phyloP scores from a whole-genome alignment of 495 filamentous ascomycete species.

The Penicillium waksmanii region DNA sequence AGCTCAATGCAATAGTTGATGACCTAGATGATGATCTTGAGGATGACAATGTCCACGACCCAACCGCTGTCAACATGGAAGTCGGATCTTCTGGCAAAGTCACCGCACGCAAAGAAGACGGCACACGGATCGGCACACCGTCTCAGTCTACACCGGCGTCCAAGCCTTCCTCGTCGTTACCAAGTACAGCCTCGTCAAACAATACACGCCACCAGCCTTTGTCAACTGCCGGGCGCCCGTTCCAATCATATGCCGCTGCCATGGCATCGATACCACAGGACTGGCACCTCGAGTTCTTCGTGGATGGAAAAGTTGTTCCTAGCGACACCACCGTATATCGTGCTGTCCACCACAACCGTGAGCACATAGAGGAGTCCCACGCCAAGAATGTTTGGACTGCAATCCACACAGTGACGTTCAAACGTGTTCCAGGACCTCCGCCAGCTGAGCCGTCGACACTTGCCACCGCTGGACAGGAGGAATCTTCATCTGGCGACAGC shows the following conservation, averaged over 20 bases:
- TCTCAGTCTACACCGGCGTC: conserved; percentile 61
- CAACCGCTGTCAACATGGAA: conserved; percentile 90
- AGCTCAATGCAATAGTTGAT: conserved; percentile 84
- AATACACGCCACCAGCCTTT: conserved; percentile 42
- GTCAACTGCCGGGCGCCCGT: conserved; percentile 49
- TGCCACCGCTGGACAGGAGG: conserved; percentile 53
- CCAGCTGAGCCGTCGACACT: conserved; percentile 75
- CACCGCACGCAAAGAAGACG: conserved; percentile 95
- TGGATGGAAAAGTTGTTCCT: conserved; percentile 79
- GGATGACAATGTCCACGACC: conserved; percentile 71
- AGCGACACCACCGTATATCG: conserved; percentile 97
- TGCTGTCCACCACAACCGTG: conserved; percentile 78
- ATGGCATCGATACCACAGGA: conserved; percentile 76
- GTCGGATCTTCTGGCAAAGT: conserved; percentile 89
- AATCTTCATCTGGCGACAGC: conserved; percentile 45
- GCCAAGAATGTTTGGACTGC: conserved; percentile 84
- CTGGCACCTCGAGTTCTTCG: conserved; percentile 97
- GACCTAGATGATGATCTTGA: conserved; percentile 90
- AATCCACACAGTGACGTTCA: conserved; percentile 90
- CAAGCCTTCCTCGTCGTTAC: conserved; percentile 49
- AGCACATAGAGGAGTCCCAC: conserved; percentile 66
- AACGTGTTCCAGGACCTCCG: conserved; percentile 83
- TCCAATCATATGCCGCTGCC: conserved; percentile 80
- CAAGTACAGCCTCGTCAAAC: conserved; percentile 35
- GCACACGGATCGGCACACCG: conserved; percentile 86